Evolutionary conservation across 164 flowering plant genomes (phyloP).

Genomic region (Aristolochia californica): DNA sequence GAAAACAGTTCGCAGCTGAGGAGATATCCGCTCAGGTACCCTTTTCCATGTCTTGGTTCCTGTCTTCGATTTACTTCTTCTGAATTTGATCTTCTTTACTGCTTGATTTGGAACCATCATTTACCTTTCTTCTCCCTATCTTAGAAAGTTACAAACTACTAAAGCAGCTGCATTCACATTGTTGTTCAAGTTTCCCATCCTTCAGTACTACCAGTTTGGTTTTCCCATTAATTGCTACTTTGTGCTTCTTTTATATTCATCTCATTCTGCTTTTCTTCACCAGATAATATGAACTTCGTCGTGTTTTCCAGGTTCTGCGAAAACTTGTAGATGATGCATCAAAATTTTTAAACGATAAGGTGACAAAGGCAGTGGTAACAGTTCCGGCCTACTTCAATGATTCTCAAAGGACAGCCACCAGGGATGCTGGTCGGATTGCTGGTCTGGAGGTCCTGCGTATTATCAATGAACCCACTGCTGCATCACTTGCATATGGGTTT

Average conservation of each 20-base stretch:
- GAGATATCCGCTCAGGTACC: conserved; percentile 73
- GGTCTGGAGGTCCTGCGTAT: conserved; percentile 83
- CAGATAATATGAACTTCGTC: conserved; percentile 22
- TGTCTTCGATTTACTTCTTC: neutral
- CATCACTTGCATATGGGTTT: conserved; percentile 91
- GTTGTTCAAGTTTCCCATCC: too few species aligned
- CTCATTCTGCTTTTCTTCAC: too few species aligned
- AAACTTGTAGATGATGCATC: conserved; percentile 97
- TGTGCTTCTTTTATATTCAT: too few species aligned
- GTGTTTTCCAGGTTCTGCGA: conserved; percentile 61
- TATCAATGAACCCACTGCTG: conserved; percentile 95
- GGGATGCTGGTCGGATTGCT: conserved; percentile 94
- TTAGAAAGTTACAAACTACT: too few species aligned
- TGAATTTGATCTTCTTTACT: too few species aligned
- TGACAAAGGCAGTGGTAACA: conserved; percentile 85
- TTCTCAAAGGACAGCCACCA: conserved; percentile 86
- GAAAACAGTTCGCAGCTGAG: conserved; percentile 66
- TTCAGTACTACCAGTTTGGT: too few species aligned
- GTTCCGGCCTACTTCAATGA: conserved; percentile 95
- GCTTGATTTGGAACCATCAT: too few species aligned
- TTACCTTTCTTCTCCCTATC: too few species aligned
- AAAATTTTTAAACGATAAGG: conserved; percentile 83
- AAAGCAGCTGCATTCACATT: too few species aligned
- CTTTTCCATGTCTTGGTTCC: conserved; percentile 1
- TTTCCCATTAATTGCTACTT: too few species aligned